Conservation (phyloP, 805 yeast species). For the Lipomyces yamadae region DNA sequence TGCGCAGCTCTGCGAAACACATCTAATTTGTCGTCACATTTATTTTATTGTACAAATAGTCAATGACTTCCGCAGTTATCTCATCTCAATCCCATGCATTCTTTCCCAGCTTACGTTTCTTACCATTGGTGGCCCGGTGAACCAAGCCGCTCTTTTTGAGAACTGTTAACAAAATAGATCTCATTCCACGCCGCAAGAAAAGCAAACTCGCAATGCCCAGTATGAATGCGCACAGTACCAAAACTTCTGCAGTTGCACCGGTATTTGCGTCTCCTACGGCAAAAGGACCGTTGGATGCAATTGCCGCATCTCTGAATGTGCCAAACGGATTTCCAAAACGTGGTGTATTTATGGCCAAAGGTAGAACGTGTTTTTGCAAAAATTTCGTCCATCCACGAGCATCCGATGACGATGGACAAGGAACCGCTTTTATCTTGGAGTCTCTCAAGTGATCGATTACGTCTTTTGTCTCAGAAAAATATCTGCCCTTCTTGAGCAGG, state of each 20-base stretch:
- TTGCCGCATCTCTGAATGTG: conserved; percentile 1
- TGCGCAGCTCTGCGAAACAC: too few species aligned
- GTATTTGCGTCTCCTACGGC: background rate
- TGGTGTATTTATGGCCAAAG: conserved; percentile 5
- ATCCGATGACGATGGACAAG: conserved; percentile 5
- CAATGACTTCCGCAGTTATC: background rate
- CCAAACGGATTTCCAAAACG: conserved; percentile 3
- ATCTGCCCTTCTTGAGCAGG: conserved; percentile 21
- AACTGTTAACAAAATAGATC: background rate
- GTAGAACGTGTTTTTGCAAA: conserved; percentile 13
- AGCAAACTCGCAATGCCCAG: background rate
- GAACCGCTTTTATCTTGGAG: conserved; percentile 3
- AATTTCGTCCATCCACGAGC: conserved; percentile 9
- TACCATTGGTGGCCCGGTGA: background rate
- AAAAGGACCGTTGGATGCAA: background rate
- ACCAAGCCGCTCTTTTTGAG: background rate
- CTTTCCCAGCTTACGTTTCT: background rate
- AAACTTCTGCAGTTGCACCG: background rate
- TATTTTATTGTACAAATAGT: background rate
- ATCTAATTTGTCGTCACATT: too few species aligned
- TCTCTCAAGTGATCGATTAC: conserved; percentile 28
- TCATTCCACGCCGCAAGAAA: conserved; percentile 5
- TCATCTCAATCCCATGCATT: conserved; percentile 1
- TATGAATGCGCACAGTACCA: background rate
- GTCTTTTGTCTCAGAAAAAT: conserved; percentile 15